A percentile compares a stretch with the other conserved stretches of the same genome.
phyloP scores from a whole-genome alignment of 139 green algal genomes.

The Chlorella sp. region DNA sequence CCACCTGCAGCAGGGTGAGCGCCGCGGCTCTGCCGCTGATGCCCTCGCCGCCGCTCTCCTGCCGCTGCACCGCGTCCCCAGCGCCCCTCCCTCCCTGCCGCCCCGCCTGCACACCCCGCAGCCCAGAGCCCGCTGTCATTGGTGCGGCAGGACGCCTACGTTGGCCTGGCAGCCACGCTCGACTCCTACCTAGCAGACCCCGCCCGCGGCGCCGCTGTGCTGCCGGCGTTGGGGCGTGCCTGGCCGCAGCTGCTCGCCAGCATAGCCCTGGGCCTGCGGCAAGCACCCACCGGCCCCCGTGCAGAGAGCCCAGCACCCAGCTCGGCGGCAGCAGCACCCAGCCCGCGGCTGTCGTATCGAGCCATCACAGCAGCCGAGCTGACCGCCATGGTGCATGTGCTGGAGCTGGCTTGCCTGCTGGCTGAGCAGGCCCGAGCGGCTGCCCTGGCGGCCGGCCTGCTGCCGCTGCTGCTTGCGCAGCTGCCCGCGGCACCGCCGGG shows the following conservation, averaged over 20 bases:
- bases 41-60: background rate
- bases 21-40: background rate
- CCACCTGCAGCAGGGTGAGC: conserved; percentile 25
- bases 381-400: conserved; percentile 16
- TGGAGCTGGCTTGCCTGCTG: conserved; percentile 33
- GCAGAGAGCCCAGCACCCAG: background rate
- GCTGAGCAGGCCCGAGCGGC: background rate
- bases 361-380: conserved; percentile 9
- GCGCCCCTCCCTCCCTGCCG: background rate
- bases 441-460: conserved; percentile 6
- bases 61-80: background rate
- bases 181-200: conserved; percentile 15
- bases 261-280: conserved; percentile 23
- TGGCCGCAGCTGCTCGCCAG: conserved; percentile 29
- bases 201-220: background rate
- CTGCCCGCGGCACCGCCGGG: conserved; percentile 8
- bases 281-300: background rate
- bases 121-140: conserved; percentile 29
- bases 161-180: conserved; percentile 6
- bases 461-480: conserved; percentile 24
- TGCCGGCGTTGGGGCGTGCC: conserved; percentile 12
- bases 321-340: background rate
- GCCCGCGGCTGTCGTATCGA: conserved; percentile 8
- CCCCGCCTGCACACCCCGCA: background rate
- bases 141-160: conserved; percentile 29